These are phyloP conservation scores for Globisporangium heterothallicum DNA, from an alignment of 352 stramenopile species.

Conservation along the genomic window DNA sequence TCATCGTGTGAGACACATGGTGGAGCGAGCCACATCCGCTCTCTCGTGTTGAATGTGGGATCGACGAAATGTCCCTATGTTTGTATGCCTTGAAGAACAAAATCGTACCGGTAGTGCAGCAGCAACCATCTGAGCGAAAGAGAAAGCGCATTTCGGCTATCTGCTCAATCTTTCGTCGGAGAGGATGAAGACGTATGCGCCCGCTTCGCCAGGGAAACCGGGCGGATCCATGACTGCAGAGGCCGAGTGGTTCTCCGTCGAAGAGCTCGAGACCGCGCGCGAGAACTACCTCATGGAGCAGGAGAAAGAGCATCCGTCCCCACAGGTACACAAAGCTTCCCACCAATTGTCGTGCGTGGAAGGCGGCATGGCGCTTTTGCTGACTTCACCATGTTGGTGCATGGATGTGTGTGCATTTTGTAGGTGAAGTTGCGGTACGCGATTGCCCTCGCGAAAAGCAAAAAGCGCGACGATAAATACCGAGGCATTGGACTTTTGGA, in stretches of 20 bases:
- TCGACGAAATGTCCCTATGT: too few relatives aligned
- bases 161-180: too few relatives aligned
- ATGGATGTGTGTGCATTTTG: not conserved
- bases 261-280: slow-evolving; percentile 63
- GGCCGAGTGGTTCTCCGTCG: slow-evolving; percentile 64
- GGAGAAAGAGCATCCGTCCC: slow-evolving; percentile 63
- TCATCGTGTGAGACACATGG: not conserved
- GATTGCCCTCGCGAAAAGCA: slow-evolving; percentile 67
- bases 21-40: not conserved
- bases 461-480: slow-evolving; percentile 76
- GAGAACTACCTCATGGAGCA: slow-evolving; percentile 76
- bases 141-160: not conserved
- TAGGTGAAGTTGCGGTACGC: slow-evolving; percentile 74
- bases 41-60: too few relatives aligned
- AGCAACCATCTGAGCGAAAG: too few relatives aligned
- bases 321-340: slow-evolving; percentile 44
- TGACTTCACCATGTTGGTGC: not conserved
- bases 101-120: too few relatives aligned
- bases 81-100: too few relatives aligned
- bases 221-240: slow-evolving; percentile 22
- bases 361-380: too few relatives aligned
- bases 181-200: slow-evolving; percentile 15
- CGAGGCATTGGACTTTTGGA: slow-evolving; percentile 64
- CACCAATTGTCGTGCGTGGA: too few relatives aligned
- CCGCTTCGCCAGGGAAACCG: slow-evolving; percentile 9